These are phyloP conservation scores for Cladosporium sp. DNA, from an alignment of 2,329 filamentous ascomycete genomes.

Conservation along the genomic window DNA sequence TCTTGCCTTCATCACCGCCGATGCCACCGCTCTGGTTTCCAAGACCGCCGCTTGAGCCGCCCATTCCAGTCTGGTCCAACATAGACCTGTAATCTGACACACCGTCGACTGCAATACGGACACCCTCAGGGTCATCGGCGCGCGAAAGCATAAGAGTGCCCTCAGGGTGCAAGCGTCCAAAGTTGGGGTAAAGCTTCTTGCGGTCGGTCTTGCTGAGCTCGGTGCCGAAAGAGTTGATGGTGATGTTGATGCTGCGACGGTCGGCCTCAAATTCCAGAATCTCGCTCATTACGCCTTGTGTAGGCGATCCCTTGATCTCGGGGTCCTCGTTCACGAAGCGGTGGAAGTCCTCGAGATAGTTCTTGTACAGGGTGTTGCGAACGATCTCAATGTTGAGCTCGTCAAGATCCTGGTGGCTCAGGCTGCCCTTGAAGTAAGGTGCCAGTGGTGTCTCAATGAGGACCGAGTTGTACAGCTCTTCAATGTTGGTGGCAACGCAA, in stretches of 20 bases:
- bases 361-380: slow-evolving; percentile 97
- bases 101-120: slow-evolving; percentile 87
- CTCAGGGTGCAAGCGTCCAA: slow-evolving; percentile 88
- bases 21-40: slow-evolving; percentile 81
- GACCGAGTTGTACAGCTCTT: slow-evolving; percentile 97
- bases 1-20: slow-evolving; percentile 75
- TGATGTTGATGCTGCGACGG: slow-evolving; percentile 96
- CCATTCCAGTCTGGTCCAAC: slow-evolving; percentile 85
- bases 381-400: slow-evolving; percentile 99
- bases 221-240: slow-evolving; percentile 95
- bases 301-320: slow-evolving; percentile 83
- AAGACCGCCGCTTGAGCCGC: slow-evolving; percentile 65
- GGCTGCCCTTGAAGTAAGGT: slow-evolving; percentile 93
- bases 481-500: slow-evolving; percentile 95
- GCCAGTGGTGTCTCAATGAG: slow-evolving; percentile 94
- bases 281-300: slow-evolving; percentile 90
- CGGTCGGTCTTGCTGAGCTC: slow-evolving; percentile 90
- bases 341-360: slow-evolving; percentile 97
- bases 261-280: slow-evolving; percentile 96
- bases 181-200: slow-evolving; percentile 91
- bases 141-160: slow-evolving; percentile 91
- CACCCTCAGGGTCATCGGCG: slow-evolving; percentile 91
- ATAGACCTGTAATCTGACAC: slow-evolving; percentile 91
- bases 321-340: slow-evolving; percentile 86
- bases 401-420: slow-evolving; percentile 94